A percentile compares a stretch with the other conserved stretches of the same genome.
Evolutionary conservation across 495 filamentous ascomycete species (phyloP).

Genomic region (Penicillium crystallinum): DNA sequence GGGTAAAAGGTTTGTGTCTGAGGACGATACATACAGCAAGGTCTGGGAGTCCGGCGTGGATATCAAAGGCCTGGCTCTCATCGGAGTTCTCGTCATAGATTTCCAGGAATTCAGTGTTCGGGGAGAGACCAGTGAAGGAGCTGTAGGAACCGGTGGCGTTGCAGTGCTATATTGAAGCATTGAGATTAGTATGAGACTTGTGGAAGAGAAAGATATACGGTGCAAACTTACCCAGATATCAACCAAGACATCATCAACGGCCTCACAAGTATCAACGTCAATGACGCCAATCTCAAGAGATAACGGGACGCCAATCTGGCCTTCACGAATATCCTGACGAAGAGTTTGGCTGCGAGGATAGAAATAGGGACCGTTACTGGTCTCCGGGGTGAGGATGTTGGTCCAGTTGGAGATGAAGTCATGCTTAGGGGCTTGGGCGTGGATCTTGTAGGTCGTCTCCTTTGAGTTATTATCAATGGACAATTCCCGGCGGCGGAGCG

Average conservation of each 20-base stretch:
- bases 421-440: conserved; percentile 17
- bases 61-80: background rate
- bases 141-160: conserved; percentile 47
- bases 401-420: conserved; percentile 32
- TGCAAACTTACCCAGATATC: conserved; percentile 53
- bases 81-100: background rate
- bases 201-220: too few species aligned
- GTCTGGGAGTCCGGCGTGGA: background rate
- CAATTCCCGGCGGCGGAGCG: background rate
- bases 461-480: background rate
- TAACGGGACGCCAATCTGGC: conserved; percentile 44
- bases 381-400: conserved; percentile 46
- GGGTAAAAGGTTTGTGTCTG: background rate
- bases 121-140: conserved; percentile 38
- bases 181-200: background rate
- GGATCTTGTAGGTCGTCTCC: background rate
- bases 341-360: conserved; percentile 20
- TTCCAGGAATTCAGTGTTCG: conserved; percentile 19
- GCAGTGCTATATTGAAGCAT: conserved; percentile 19
- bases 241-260: conserved; percentile 44
- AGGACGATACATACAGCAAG: conserved; percentile 9
- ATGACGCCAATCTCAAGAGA: conserved; percentile 53
- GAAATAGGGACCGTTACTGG: conserved; percentile 47
- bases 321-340: conserved; percentile 48
- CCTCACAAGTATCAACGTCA: conserved; percentile 48